A percentile compares a stretch with the other conserved stretches of the same genome.
Evolutionary conservation across 2,329 filamentous ascomycete species (phyloP).

Genomic region (Calonectria pseudoreteaudii): DNA sequence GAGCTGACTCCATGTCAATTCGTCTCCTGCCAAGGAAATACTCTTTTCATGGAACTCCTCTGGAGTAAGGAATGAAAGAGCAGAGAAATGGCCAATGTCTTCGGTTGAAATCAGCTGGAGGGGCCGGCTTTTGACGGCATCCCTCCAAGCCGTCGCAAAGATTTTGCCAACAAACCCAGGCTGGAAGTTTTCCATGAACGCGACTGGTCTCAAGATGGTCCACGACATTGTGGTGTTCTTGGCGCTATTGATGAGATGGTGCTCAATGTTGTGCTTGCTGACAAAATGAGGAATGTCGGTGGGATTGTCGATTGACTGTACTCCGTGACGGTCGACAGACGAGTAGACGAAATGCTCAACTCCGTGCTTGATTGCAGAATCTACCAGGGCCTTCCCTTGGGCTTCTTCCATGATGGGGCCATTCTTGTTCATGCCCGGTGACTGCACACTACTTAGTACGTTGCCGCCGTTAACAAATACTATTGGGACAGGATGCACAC

Average conservation of each 20-base stretch:
- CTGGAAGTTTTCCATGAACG: constrained; percentile 55
- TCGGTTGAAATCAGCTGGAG: constrained; percentile 34
- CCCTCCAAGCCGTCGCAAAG: constrained; percentile 48
- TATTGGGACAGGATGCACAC: constrained; percentile 23
- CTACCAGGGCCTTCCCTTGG: constrained; percentile 68
- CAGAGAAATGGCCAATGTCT: constrained; percentile 55
- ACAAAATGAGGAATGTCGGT: constrained; percentile 71
- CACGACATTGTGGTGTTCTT: constrained; percentile 46
- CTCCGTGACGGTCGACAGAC: constrained; percentile 70
- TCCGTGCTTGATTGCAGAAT: constrained; percentile 64
- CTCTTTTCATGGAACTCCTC: constrained; percentile 45
- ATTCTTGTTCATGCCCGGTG: constrained; percentile 25
- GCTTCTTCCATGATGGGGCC: constrained; percentile 30
- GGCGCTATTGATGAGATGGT: constrained; percentile 63
- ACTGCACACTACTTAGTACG: neutral
- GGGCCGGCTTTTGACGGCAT: constrained; percentile 43
- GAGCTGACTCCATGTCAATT: constrained; percentile 49
- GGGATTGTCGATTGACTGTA: constrained; percentile 60
- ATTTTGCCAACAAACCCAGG: constrained; percentile 46
- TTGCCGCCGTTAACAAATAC: neutral
- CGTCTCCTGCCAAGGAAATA: constrained; percentile 56
- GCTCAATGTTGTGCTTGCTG: constrained; percentile 70
- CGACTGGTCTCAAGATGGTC: constrained; percentile 53
- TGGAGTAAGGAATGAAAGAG: constrained; percentile 49
- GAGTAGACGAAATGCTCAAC: constrained; percentile 72